Percentiles rank a stretch among this genome's conserved stretches.
Conservation (phyloP, 2,329 filamentous ascomycete species). For the Myriangium duriaei region DNA sequence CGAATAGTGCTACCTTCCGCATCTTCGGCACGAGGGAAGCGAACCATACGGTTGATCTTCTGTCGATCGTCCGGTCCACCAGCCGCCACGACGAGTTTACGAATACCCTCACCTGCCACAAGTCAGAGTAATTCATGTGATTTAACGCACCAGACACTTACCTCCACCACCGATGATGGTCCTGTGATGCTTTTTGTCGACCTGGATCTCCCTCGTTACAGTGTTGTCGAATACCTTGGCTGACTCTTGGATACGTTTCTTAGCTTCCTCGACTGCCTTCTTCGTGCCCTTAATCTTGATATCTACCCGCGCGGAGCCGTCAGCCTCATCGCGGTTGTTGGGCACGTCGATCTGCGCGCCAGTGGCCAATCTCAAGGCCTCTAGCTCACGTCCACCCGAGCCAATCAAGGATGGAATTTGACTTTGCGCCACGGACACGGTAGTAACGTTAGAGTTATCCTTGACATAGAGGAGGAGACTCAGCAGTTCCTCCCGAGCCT, state of each 20-base stretch:
- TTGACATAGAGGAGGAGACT: constrained; percentile 79
- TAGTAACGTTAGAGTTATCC: constrained; percentile 71
- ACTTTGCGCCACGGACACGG: constrained; percentile 75
- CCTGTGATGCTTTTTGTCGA: constrained; percentile 92
- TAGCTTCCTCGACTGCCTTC: constrained; percentile 77
- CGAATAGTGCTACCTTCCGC: constrained; percentile 60
- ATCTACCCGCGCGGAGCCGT: constrained; percentile 58
- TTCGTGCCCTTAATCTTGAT: constrained; percentile 90
- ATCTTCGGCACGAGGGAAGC: constrained; percentile 82
- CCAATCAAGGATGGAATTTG: constrained; percentile 92
- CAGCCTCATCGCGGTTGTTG: constrained; percentile 56
- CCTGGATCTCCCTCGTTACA: constrained; percentile 68
- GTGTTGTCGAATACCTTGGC: constrained; percentile 80
- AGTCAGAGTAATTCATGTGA: constrained; percentile 26
- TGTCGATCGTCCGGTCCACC: constrained; percentile 81
- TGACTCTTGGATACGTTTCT: constrained; percentile 80
- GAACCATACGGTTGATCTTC: constrained; percentile 75
- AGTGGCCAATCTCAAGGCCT: constrained; percentile 71
- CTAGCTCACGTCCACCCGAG: constrained; percentile 78
- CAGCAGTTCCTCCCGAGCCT: constrained; percentile 81
- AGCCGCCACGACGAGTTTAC: constrained; percentile 72
- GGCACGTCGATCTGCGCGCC: constrained; percentile 89
- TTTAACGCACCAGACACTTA: constrained; percentile 36
- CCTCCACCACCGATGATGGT: constrained; percentile 79
- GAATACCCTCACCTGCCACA: constrained; percentile 63